These are phyloP conservation scores for Termitomyces sp. DNA, from an alignment of 768 basidiomycete species.

Conservation along the genomic window DNA sequence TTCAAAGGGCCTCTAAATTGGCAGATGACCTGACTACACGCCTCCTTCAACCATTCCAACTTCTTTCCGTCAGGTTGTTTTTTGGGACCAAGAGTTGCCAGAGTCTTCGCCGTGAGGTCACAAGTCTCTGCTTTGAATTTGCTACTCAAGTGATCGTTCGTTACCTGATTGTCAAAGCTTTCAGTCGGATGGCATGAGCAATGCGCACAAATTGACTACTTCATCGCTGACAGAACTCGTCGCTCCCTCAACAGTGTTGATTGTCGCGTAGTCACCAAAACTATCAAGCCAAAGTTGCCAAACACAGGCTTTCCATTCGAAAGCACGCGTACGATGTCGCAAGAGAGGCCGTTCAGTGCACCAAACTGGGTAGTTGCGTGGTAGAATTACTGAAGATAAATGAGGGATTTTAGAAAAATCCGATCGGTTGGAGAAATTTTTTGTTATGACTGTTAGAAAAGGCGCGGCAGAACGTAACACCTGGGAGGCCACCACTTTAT, in stretches of 20 bases:
- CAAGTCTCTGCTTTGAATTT: slow-evolving; percentile 52
- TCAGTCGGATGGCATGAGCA: slow-evolving; percentile 1
- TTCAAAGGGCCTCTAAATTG: not conserved
- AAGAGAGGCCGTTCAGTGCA: slow-evolving; percentile 54
- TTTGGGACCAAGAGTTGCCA: slow-evolving; percentile 26
- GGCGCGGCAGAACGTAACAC: slow-evolving; percentile 1
- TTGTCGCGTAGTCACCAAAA: slow-evolving; percentile 32
- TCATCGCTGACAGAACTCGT: not conserved
- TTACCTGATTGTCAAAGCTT: not conserved
- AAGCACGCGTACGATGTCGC: slow-evolving; percentile 29
- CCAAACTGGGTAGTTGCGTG: slow-evolving; percentile 45
- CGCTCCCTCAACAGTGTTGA: slow-evolving; percentile 16
- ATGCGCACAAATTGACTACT: not conserved
- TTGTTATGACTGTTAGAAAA: slow-evolving; percentile 18
- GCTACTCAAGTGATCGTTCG: slow-evolving; percentile 30
- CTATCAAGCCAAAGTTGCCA: slow-evolving; percentile 60
- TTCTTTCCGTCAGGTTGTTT: slow-evolving; percentile 30
- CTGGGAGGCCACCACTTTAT: slow-evolving; percentile 10
- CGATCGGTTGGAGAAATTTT: slow-evolving; percentile 16
- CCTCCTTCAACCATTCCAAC: slow-evolving; percentile 50
- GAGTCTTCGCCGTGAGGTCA: slow-evolving; percentile 37
- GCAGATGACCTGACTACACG: slow-evolving; percentile 40
- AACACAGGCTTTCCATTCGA: slow-evolving; percentile 61
- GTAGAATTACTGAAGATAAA: slow-evolving; percentile 41
- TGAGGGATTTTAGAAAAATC: slow-evolving; percentile 30